A percentile compares a stretch with the other conserved stretches of the same genome.
These are phyloP conservation scores for Thymus quinquecostatus DNA, from an alignment of 257 asterid genomes.

Conservation along the genomic window DNA sequence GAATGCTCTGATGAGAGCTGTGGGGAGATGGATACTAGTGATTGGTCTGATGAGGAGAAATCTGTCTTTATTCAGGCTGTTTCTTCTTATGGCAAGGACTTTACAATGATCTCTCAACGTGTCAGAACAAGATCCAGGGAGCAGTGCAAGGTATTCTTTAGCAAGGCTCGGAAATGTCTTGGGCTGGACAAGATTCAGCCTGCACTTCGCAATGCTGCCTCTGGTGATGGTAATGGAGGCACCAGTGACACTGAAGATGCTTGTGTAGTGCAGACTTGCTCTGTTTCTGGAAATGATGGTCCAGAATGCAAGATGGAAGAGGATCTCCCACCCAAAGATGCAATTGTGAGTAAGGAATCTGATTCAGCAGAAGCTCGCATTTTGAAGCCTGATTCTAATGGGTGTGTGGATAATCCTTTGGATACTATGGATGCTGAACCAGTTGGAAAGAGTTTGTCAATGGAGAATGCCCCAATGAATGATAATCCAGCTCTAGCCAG, in stretches of 20 bases:
- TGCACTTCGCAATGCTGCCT: conserved; percentile 40
- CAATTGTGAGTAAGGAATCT: conserved; percentile 40
- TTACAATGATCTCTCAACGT: conserved; percentile 62
- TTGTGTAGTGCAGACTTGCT: conserved; percentile 55
- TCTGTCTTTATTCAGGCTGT: conserved; percentile 68
- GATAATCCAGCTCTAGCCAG: conserved; percentile 41
- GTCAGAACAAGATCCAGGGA: conserved; percentile 75
- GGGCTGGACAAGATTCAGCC: conserved; percentile 62
- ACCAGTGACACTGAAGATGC: conserved; percentile 73
- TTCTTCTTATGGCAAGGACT: conserved; percentile 79
- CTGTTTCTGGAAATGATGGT: conserved; percentile 44
- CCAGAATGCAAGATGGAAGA: conserved; percentile 50
- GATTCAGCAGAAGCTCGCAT: conserved; percentile 33
- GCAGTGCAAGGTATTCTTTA: conserved; percentile 85
- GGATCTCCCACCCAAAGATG: conserved; percentile 40
- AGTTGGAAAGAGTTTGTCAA: conserved; percentile 30
- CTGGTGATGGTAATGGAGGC: conserved; percentile 58
- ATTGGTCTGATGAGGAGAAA: conserved; percentile 97
- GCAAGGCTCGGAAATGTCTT: conserved; percentile 87
- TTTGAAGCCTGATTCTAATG: conserved; percentile 48
- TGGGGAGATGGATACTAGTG: conserved; percentile 70
- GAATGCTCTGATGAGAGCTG: conserved; percentile 95
- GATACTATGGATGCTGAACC: conserved; percentile 44
- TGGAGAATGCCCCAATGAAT: conserved; percentile 33
- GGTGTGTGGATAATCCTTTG: conserved; percentile 35